Evolutionary conservation across 805 yeast species (phyloP).

Genomic region (Cyberlindnera samutprakarnensis): DNA sequence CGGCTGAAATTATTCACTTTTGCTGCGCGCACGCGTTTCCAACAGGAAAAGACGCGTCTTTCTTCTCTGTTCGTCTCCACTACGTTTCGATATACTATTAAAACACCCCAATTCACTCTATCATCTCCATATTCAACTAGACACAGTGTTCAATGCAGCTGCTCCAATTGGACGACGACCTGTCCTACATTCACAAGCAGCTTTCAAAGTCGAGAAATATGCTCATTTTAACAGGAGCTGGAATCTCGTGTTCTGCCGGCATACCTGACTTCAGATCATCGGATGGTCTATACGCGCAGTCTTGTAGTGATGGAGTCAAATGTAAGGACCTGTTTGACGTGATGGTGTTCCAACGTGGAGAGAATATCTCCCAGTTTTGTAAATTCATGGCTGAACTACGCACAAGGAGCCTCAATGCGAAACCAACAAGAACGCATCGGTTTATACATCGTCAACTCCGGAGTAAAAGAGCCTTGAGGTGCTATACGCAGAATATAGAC

Average conservation of each 20-base stretch:
- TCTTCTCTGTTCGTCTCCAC: too few relatives aligned
- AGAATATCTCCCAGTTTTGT: slow-evolving; percentile 68
- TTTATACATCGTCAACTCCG: slow-evolving; percentile 43
- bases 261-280: slow-evolving; percentile 91
- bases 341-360: slow-evolving; percentile 63
- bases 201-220: slow-evolving; percentile 35
- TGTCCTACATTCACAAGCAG: not conserved
- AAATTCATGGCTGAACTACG: slow-evolving; percentile 83
- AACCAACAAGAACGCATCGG: slow-evolving; percentile 78
- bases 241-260: slow-evolving; percentile 94
- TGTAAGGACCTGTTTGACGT: slow-evolving; percentile 92
- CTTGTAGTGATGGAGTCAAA: too few relatives aligned
- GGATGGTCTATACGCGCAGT: slow-evolving; percentile 79
- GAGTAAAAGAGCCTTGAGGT: slow-evolving; percentile 61
- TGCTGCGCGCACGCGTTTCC: too few relatives aligned
- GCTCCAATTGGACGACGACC: not conserved
- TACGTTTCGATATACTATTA: too few relatives aligned
- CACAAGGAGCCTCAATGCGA: slow-evolving; percentile 52
- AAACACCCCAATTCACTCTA: too few relatives aligned
- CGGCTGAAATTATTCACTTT: too few relatives aligned
- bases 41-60: too few relatives aligned
- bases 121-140: too few relatives aligned
- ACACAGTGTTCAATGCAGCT: not conserved
- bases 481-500: slow-evolving; percentile 95
- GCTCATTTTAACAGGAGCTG: slow-evolving; percentile 88